Conservation (phyloP, 345 rosid genomes). For the Pugionium dolabratum region DNA sequence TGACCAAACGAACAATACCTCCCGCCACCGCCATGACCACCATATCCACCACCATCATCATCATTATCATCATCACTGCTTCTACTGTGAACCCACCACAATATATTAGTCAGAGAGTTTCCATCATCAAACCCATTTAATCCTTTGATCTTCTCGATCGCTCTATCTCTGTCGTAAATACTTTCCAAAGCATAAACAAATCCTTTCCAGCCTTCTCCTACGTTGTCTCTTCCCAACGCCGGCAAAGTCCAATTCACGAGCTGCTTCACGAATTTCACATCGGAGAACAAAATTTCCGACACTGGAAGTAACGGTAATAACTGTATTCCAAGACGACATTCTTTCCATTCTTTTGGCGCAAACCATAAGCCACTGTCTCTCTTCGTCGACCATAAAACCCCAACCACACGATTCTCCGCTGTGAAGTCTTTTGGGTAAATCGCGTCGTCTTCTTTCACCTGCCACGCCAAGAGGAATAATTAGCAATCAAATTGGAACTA, state of each 20-base stretch:
- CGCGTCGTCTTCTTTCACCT: constrained; percentile 58
- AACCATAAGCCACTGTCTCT: constrained; percentile 95
- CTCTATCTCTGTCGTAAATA: constrained; percentile 60
- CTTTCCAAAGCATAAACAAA: constrained; percentile 82
- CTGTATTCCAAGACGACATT: constrained; percentile 89
- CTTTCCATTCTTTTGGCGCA: constrained; percentile 76
- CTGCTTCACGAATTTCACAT: constrained; percentile 53
- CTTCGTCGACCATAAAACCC: constrained; percentile 85
- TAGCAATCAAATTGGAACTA: background rate
- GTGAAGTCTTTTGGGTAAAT: constrained; percentile 66
- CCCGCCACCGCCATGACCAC: constrained; percentile 50
- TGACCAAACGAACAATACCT: constrained; percentile 71
- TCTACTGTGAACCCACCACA: constrained; percentile 95
- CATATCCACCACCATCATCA: constrained; percentile 8
- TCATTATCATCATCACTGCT: constrained; percentile 43
- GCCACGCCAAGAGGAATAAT: constrained; percentile 52
- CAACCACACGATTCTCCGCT: constrained; percentile 73
- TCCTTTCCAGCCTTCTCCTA: constrained; percentile 95
- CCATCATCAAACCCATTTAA: constrained; percentile 73
- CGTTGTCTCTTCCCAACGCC: constrained; percentile 64
- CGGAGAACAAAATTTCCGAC: constrained; percentile 71
- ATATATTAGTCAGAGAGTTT: constrained; percentile 69
- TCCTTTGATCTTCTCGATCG: constrained; percentile 58
- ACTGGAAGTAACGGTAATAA: constrained; percentile 70
- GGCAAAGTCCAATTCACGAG: constrained; percentile 85